Conservation (phyloP, 2,329 filamentous ascomycete genomes). For the Cryoendolithus antarcticus region DNA sequence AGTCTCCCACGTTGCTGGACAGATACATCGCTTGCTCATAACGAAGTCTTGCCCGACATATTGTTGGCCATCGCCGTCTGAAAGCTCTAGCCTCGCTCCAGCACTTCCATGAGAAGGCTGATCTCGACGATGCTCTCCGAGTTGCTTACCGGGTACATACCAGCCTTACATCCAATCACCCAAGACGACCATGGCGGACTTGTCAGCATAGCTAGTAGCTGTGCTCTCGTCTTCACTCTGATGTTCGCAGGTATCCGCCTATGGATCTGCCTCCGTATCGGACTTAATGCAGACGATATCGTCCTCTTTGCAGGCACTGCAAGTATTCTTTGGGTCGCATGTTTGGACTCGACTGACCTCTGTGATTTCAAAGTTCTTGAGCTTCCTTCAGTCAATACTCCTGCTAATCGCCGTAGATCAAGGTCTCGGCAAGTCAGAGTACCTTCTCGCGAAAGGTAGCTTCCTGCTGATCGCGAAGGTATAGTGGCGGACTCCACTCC, state of each 20-base stretch:
- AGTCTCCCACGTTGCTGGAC: neutral
- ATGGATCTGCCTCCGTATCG: constrained; percentile 1
- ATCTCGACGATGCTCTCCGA: constrained; percentile 2
- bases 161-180: neutral
- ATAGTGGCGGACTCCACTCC: no score
- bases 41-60: no score
- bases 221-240: constrained; percentile 2
- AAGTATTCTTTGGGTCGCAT: neutral
- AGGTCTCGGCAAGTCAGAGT: constrained; percentile 1
- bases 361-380: neutral
- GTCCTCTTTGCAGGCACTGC: neutral
- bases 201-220: neutral
- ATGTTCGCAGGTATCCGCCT: constrained; percentile 2
- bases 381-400: neutral
- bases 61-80: no score
- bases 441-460: neutral
- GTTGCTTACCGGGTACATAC: neutral
- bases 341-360: no score
- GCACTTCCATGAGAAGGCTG: neutral
- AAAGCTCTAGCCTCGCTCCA: no score
- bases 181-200: constrained; percentile 1
- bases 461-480: constrained; percentile 2
- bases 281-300: neutral
- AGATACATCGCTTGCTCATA: neutral
- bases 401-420: constrained; percentile 2